Percentiles rank a stretch among this genome's conserved stretches.
Conservation (phyloP, 306 rosid species). For the Nissolia schottii region DNA sequence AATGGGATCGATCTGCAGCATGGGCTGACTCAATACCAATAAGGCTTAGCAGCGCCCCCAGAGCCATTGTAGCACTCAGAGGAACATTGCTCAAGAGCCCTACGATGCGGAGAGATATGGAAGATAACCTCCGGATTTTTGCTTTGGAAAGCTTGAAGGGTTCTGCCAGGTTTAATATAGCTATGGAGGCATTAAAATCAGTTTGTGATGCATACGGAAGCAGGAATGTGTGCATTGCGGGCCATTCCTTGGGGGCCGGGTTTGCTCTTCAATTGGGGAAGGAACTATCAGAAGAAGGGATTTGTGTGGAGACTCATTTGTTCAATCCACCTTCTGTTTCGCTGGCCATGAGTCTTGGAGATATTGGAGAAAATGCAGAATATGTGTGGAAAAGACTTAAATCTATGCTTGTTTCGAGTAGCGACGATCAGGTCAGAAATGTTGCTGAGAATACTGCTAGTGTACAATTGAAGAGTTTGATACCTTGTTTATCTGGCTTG, state of each 20-base stretch:
- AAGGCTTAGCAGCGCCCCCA: constrained; percentile 80
- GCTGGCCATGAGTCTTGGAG: constrained; percentile 55
- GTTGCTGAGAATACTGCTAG: constrained; percentile 23
- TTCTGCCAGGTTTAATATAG: constrained; percentile 59
- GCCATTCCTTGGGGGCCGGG: constrained; percentile 92
- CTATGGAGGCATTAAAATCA: constrained; percentile 51
- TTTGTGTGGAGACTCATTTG: constrained; percentile 68
- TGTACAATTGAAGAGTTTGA: constrained; percentile 36
- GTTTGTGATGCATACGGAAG: constrained; percentile 57
- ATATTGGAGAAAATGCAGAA: constrained; percentile 58
- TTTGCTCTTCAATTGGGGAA: constrained; percentile 85
- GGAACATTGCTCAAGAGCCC: constrained; percentile 77
- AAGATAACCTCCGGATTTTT: constrained; percentile 80
- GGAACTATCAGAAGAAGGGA: constrained; percentile 70
- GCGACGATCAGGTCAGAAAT: constrained; percentile 30
- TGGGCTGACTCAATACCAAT: constrained; percentile 48
- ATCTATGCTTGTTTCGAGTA: constrained; percentile 49
- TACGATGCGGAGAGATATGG: constrained; percentile 63
- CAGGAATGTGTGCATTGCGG: constrained; percentile 67
- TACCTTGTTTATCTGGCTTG: constrained; percentile 28
- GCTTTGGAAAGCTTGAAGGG: constrained; percentile 87
- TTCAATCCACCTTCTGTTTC: constrained; percentile 96
- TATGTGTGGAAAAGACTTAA: constrained; percentile 65
- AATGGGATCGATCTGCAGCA: constrained; percentile 80
- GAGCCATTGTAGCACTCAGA: constrained; percentile 71